Evolutionary conservation across 1,139 yeast genomes (phyloP).

Genomic region (Pichia sp.): DNA sequence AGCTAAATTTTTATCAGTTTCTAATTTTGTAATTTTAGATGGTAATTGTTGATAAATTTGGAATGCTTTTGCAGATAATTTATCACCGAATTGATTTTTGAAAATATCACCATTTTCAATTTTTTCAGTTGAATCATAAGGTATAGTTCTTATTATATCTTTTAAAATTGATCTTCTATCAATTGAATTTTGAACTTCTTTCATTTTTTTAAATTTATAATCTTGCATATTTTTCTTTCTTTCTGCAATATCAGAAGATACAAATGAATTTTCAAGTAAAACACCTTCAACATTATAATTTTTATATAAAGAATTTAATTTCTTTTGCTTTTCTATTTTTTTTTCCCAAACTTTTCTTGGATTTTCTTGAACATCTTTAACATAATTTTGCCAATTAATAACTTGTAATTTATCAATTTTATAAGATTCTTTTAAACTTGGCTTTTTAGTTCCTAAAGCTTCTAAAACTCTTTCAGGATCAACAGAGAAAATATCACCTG

Average conservation of each 20-base stretch:
- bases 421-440: constrained; percentile 61
- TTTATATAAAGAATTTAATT: constrained; percentile 20
- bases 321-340: constrained; percentile 33
- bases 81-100: constrained; percentile 25
- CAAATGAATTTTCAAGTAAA: constrained; percentile 19
- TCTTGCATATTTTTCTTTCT: constrained; percentile 29
- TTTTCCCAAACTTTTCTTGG: constrained; percentile 57
- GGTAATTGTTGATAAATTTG: constrained; percentile 24
- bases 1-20: constrained; percentile 19
- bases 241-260: constrained; percentile 15
- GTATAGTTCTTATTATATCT: constrained; percentile 30
- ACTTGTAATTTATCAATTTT: constrained; percentile 68
- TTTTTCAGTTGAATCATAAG: constrained; percentile 13
- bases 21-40: constrained; percentile 19
- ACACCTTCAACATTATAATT: constrained; percentile 17
- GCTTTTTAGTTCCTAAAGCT: constrained; percentile 83
- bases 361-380: constrained; percentile 48
- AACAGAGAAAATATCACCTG: constrained; percentile 86
- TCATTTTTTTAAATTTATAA: constrained; percentile 32
- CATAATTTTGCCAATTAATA: constrained; percentile 67
- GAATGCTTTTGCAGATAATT: constrained; percentile 23
- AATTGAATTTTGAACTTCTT: constrained; percentile 36
- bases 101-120: constrained; percentile 17
- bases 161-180: constrained; percentile 43
- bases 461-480: constrained; percentile 78